Conservation (phyloP, 495 filamentous ascomycete genomes). For the Chaetomium cochliodes region DNA sequence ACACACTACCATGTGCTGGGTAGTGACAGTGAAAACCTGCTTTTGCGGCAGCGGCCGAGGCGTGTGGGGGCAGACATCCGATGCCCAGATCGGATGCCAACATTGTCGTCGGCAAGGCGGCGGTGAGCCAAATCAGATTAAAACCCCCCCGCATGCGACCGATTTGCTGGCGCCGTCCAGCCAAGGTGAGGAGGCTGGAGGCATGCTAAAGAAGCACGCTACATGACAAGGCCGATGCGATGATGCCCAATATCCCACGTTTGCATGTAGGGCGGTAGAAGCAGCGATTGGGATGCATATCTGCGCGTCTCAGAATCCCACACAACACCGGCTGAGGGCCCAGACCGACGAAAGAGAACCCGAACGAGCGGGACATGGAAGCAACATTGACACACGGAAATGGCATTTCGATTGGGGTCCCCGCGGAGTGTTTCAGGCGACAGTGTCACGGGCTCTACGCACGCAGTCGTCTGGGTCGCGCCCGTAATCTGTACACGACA, state of each 20-base stretch:
- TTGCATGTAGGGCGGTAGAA: constrained; percentile 13
- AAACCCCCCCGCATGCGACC: constrained; percentile 8
- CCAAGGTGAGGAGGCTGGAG: constrained; percentile 15
- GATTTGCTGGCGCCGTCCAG: constrained; percentile 21
- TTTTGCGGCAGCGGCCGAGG: constrained; percentile 10
- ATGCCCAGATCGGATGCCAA: constrained; percentile 5
- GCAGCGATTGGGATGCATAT: constrained; percentile 7
- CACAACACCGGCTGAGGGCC: background rate
- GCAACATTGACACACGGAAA: background rate
- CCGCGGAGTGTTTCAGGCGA: constrained; percentile 13
- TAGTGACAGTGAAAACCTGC: background rate
- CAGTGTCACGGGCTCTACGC: constrained; percentile 16
- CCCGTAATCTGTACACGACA: constrained; percentile 13
- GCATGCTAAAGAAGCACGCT: background rate
- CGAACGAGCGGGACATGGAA: background rate
- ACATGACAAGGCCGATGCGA: constrained; percentile 20
- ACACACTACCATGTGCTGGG: background rate
- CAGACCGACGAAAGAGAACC: background rate
- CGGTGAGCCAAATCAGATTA: constrained; percentile 16
- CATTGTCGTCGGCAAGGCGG: constrained; percentile 10
- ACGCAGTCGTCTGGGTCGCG: constrained; percentile 18
- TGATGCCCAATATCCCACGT: constrained; percentile 22
- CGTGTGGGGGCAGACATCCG: constrained; percentile 2
- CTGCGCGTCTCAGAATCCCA: constrained; percentile 4
- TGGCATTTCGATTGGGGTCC: background rate